Evolutionary conservation across 257 asterid species (phyloP).

Genomic region (Ocimum tenuiflorum): DNA sequence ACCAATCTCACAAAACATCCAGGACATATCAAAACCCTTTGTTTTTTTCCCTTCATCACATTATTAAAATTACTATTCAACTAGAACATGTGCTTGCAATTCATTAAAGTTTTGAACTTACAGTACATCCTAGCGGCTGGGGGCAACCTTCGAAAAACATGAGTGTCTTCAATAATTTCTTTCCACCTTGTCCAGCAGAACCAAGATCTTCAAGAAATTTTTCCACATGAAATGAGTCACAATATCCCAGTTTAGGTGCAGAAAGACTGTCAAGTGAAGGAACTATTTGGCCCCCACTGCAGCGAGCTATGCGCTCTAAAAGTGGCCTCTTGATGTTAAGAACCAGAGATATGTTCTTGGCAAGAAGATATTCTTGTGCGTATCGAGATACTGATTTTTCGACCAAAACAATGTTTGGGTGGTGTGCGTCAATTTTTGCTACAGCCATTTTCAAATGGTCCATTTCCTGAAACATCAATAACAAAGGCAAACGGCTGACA

Average conservation of each 20-base stretch:
- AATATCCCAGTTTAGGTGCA: constrained; percentile 59
- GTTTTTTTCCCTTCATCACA: not conserved
- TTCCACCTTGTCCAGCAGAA: constrained; percentile 61
- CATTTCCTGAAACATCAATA: constrained; percentile 57
- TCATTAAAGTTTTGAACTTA: constrained; percentile 31
- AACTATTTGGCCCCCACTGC: constrained; percentile 72
- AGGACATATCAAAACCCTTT: not conserved
- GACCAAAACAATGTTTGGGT: constrained; percentile 71
- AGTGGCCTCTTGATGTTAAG: constrained; percentile 72
- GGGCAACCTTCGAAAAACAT: constrained; percentile 91
- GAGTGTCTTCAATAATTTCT: constrained; percentile 54
- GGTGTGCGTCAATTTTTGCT: constrained; percentile 69
- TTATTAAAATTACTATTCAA: not conserved
- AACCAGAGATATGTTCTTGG: constrained; percentile 72
- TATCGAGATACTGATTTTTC: constrained; percentile 76
- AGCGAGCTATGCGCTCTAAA: constrained; percentile 77
- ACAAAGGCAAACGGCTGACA: constrained; percentile 15
- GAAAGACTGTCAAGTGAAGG: constrained; percentile 68
- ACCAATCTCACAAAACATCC: constrained; percentile 13
- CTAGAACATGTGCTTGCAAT: constrained; percentile 10
- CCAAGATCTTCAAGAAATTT: constrained; percentile 71
- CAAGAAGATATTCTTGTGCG: constrained; percentile 84
- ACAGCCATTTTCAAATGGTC: constrained; percentile 90
- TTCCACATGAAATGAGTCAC: constrained; percentile 71
- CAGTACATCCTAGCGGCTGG: constrained; percentile 73